These are phyloP conservation scores for Silybum marianum DNA, from an alignment of 129 eudicot species.

Conservation along the genomic window DNA sequence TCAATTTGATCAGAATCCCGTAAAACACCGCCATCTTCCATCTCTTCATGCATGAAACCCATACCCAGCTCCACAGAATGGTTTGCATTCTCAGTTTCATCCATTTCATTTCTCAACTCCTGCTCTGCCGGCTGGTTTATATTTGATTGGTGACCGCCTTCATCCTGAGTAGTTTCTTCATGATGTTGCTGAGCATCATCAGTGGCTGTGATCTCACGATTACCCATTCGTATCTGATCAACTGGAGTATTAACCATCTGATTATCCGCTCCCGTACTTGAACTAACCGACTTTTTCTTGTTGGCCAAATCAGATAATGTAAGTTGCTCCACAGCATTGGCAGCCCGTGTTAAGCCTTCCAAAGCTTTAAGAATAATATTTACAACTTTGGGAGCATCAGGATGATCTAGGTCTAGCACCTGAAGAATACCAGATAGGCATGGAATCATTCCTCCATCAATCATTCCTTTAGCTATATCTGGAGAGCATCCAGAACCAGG, in stretches of 20 bases:
- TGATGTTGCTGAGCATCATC: constrained; percentile 50
- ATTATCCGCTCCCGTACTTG: constrained; percentile 52
- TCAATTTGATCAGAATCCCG: constrained; percentile 61
- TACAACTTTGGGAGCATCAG: constrained; percentile 90
- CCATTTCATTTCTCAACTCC: constrained; percentile 70
- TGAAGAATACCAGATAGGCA: constrained; percentile 83
- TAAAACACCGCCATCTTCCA: constrained; percentile 65
- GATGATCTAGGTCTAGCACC: constrained; percentile 93
- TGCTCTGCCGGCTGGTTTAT: constrained; percentile 55
- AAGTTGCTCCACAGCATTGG: constrained; percentile 90
- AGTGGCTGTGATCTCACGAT: constrained; percentile 33
- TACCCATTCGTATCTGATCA: constrained; percentile 45
- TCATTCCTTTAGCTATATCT: constrained; percentile 93
- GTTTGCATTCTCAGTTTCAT: constrained; percentile 40
- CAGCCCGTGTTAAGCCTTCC: constrained; percentile 92
- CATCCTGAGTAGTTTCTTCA: constrained; percentile 44
- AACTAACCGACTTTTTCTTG: constrained; percentile 64
- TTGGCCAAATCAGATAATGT: constrained; percentile 55
- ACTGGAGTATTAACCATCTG: constrained; percentile 39
- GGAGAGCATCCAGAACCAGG: constrained; percentile 95
- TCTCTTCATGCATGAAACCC: constrained; percentile 69
- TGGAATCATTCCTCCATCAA: constrained; percentile 90
- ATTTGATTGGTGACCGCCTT: constrained; percentile 44
- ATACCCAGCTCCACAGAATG: constrained; percentile 46
- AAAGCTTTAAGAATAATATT: constrained; percentile 80